phyloP scores from a whole-genome alignment of 1,284 basidiomycete species.

The Leccinum holopus region DNA sequence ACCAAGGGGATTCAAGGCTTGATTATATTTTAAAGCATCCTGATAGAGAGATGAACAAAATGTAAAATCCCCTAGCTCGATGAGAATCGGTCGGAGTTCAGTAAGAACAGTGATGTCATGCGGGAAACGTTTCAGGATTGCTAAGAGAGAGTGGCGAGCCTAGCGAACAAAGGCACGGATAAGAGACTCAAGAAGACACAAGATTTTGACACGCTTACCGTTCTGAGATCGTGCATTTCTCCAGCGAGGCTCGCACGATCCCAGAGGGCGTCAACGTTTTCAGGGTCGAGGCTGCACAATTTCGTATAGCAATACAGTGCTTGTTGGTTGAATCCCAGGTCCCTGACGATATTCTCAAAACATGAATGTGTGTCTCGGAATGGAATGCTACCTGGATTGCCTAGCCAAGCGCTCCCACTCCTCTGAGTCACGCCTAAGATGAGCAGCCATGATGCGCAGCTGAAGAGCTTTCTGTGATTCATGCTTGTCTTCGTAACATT shows the following conservation, averaged over 20 bases:
- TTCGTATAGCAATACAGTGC: constrained; percentile 92
- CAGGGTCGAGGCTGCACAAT: constrained; percentile 74
- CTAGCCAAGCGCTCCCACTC: constrained; percentile 83
- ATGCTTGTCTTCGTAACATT: constrained; percentile 20
- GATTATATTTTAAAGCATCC: constrained; percentile 48
- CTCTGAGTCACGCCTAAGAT: constrained; percentile 81
- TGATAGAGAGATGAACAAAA: constrained; percentile 35
- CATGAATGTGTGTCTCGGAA: not conserved
- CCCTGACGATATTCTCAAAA: constrained; percentile 63
- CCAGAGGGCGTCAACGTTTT: constrained; percentile 86
- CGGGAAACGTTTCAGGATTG: constrained; percentile 64
- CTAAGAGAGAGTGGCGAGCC: constrained; percentile 75
- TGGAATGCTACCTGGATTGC: constrained; percentile 59
- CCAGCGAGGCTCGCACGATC: constrained; percentile 84
- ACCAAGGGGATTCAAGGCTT: constrained; percentile 40
- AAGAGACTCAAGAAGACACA: not conserved
- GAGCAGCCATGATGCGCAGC: constrained; percentile 47
- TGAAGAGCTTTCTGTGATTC: constrained; percentile 26
- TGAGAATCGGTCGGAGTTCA: constrained; percentile 61
- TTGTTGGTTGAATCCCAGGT: constrained; percentile 75
- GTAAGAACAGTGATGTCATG: constrained; percentile 78
- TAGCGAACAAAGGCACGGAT: constrained; percentile 28
- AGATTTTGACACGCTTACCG: constrained; percentile 41
- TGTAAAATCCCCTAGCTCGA: constrained; percentile 68
- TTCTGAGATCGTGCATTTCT: constrained; percentile 69